Conservation (phyloP, 257 asterid genomes). For the Gentiana straminea region DNA sequence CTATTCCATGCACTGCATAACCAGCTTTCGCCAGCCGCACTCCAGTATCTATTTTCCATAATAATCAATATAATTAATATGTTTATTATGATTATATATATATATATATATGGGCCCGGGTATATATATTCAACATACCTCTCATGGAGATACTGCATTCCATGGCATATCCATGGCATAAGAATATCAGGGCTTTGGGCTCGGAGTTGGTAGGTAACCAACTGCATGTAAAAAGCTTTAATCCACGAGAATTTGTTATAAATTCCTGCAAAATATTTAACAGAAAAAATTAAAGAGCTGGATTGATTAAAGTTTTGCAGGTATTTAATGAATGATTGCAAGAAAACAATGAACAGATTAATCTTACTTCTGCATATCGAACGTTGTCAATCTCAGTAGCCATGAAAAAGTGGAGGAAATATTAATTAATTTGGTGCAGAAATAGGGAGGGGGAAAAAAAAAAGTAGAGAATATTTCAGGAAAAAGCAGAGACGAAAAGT, state of each 20-base stretch:
- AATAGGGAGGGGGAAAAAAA: too few species aligned
- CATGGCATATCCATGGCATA: slow-evolving; percentile 63
- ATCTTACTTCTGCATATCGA: slow-evolving; percentile 50
- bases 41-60: slow-evolving; percentile 26
- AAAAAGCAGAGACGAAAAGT: too few species aligned
- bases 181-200: slow-evolving; percentile 60
- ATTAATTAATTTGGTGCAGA: too few species aligned
- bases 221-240: slow-evolving; percentile 61
- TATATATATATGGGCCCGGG: background rate
- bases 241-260: slow-evolving; percentile 44
- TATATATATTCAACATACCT: slow-evolving; percentile 17
- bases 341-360: too few species aligned
- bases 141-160: slow-evolving; percentile 53
- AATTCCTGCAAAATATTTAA: slow-evolving; percentile 29
- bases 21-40: slow-evolving; percentile 43
- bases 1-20: slow-evolving; percentile 51
- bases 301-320: too few species aligned
- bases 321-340: too few species aligned
- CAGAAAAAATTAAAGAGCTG: too few species aligned
- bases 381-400: slow-evolving; percentile 18
- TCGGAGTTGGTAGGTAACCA: slow-evolving; percentile 57
- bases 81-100: too few species aligned
- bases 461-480: too few species aligned
- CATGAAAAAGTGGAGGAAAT: too few species aligned
- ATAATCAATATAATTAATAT: background rate